These are phyloP conservation scores for Malus hybrid DNA, from an alignment of 331 rosid genomes.

Conservation along the genomic window DNA sequence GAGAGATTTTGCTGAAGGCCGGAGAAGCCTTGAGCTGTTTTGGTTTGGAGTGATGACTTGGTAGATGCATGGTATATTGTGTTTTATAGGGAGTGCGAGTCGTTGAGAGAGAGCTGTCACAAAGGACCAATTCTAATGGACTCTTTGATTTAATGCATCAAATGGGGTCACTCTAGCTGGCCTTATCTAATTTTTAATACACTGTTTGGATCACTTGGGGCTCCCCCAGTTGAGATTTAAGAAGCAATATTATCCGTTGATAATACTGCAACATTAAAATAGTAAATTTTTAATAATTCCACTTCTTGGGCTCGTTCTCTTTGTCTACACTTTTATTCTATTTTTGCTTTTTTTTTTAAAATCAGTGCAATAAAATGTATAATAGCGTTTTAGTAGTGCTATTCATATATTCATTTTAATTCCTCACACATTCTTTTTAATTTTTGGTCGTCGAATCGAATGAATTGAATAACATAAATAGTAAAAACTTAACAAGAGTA, in stretches of 20 bases:
- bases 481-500: too few relatives aligned
- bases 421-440: too few relatives aligned
- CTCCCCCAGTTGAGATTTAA: background rate
- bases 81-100: constrained; percentile 46
- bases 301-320: constrained; percentile 8
- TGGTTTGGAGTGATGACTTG: constrained; percentile 1
- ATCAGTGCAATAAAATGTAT: too few relatives aligned
- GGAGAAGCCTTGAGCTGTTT: constrained; percentile 1
- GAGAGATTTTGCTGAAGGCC: background rate
- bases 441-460: accelerated
- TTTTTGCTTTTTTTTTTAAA: too few relatives aligned
- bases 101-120: constrained; percentile 56
- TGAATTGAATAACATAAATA: too few relatives aligned
- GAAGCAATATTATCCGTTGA: background rate
- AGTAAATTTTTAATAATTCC: constrained; percentile 14
- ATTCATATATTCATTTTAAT: too few relatives aligned
- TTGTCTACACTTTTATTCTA: background rate
- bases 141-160: constrained; percentile 14
- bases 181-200: constrained; percentile 9
- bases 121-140: constrained; percentile 39
- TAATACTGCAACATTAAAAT: background rate
- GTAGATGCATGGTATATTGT: constrained; percentile 11
- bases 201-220: background rate
- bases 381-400: too few relatives aligned
- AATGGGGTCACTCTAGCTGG: constrained; percentile 43